Evolutionary conservation across 306 rosid species (phyloP), one percentile per base, ranked within the genome.

Genomic region (Ochetophila trinervis): DNA sequence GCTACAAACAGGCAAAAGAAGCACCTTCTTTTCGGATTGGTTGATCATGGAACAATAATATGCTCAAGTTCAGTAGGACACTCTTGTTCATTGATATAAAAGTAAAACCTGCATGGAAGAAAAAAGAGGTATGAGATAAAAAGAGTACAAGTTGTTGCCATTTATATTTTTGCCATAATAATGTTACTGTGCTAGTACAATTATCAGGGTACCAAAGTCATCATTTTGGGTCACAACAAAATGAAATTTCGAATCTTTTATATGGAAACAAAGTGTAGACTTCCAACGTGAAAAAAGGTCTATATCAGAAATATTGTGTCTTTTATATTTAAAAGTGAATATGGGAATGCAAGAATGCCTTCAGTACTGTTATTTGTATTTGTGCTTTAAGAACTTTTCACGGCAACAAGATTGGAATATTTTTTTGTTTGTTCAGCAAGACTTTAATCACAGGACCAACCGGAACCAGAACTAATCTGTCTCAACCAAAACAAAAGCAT

Each of bases 241-340:
- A 22, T 36, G 13, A 18, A 57, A 50, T 51, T 50, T 61, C 47
- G 66, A 72, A 65, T 76, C 66, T 70, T n/a, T 70, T 20, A 64
- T 19, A 20, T 12, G 61, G 37, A 17, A 66, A 30, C 49, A 59
- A 58, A 71, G 53, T 68, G 47, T 30, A 51, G 62, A 3, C 49
- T 49, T 55, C 53, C 81, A 18, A 65, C 60, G 67, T 63, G 36
- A 42, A 65, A 54, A 60, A 34, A 20, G 37, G 2, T 51, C 65
- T 37, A 24, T 42, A 71, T 73, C 35, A 52, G 47, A 66, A 75
- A 71, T 62, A 51, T 58, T 53, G 48, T 37, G 36, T 67, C 62
- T 60, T 21, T 30, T 50, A 55, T 20, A 35, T 45, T 63, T 34
- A n/a, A 53, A 5, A 5, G 24, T 44, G 21, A 6, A 8, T 36